These are phyloP conservation scores for Solanum phureja DNA, from an alignment of 257 asterid species.

Conservation along the genomic window DNA sequence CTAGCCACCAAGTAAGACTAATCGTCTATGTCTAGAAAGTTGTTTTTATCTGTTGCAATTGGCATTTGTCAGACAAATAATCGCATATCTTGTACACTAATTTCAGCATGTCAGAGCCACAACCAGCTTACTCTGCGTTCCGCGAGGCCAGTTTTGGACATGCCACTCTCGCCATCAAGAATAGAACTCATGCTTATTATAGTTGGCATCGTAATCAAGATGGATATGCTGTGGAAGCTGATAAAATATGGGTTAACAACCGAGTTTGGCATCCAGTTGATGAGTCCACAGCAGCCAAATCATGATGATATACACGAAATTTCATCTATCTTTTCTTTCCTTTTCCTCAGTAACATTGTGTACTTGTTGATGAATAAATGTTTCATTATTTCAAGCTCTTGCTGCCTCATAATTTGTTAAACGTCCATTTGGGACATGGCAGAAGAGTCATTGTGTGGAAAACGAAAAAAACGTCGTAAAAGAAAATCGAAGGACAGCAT, in stretches of 20 bases:
- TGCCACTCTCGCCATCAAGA: slow-evolving; percentile 59
- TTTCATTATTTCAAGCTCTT: neutral
- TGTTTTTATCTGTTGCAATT: neutral
- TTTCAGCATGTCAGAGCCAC: slow-evolving; percentile 81
- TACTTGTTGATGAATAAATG: neutral
- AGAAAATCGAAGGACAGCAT: neutral
- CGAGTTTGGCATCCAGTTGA: slow-evolving; percentile 48
- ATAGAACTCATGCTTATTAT: slow-evolving; percentile 64
- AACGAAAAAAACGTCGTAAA: neutral
- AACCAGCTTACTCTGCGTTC: slow-evolving; percentile 74
- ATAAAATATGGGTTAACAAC: slow-evolving; percentile 65
- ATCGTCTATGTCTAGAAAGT: neutral
- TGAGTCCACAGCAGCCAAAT: slow-evolving; percentile 26
- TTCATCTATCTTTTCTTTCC: neutral
- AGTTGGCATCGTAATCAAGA: slow-evolving; percentile 87
- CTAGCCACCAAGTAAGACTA: slow-evolving; percentile 43
- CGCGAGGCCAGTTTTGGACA: slow-evolving; percentile 97
- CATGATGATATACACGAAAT: slow-evolving; percentile 2
- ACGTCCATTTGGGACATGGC: neutral
- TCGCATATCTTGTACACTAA: neutral
- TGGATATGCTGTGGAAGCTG: slow-evolving; percentile 62
- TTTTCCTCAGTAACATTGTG: neutral
- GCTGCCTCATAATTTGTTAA: neutral
- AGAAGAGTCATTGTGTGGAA: neutral
- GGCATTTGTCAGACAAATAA: neutral